Conservation (phyloP, 2,329 filamentous ascomycete genomes). For the Gremmenia infestans region DNA sequence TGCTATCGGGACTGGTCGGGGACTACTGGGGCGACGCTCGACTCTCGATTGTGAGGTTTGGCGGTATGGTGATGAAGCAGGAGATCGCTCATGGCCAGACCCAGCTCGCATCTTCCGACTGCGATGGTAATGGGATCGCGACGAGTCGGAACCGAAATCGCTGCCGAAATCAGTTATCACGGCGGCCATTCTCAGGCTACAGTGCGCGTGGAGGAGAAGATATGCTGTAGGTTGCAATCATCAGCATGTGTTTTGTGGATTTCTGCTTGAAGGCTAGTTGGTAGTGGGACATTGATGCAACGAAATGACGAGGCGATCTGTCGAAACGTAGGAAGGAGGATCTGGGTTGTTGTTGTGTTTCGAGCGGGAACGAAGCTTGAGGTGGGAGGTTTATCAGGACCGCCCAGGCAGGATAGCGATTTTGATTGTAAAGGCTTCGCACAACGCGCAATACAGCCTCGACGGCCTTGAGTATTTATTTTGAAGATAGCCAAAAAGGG, state of each 20-base stretch:
- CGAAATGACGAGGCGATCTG: neutral
- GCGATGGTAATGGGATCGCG: constrained; percentile 48
- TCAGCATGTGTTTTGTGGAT: constrained; percentile 18
- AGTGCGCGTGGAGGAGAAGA: constrained; percentile 15
- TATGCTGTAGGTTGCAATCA: constrained; percentile 17
- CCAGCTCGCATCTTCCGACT: constrained; percentile 57
- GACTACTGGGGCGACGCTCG: constrained; percentile 27
- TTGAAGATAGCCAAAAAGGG: neutral
- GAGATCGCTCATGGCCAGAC: constrained; percentile 41
- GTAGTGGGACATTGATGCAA: neutral
- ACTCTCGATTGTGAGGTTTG: constrained; percentile 24
- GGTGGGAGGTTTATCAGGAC: neutral
- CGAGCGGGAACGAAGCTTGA: neutral
- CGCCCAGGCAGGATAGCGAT: neutral
- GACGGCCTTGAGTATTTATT: neutral
- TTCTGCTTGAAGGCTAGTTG: neutral
- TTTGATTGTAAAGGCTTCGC: neutral
- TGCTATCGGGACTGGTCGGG: constrained; percentile 8
- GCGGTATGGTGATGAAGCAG: constrained; percentile 37
- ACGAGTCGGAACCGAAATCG: constrained; percentile 70
- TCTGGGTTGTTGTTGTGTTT: neutral
- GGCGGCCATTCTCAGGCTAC: constrained; percentile 50
- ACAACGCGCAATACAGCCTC: neutral
- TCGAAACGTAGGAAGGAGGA: neutral
- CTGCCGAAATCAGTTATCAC: constrained; percentile 62